phyloP scores from a whole-genome alignment of 1,284 basidiomycete genomes.

The Cystobasidium sp. region DNA sequence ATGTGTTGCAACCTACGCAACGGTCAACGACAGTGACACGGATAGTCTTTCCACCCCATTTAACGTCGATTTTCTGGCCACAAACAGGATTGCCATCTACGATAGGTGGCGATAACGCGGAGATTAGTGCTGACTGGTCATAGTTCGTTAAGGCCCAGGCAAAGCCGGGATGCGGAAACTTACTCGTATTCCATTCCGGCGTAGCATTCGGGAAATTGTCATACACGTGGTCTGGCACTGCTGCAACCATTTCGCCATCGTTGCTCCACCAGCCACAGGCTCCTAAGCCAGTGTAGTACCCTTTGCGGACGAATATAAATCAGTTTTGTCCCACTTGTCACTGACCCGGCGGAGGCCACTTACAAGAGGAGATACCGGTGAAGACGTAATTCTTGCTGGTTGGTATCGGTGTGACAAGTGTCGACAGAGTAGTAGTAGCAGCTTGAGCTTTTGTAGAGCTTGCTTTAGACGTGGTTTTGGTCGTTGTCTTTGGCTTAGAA shows the following conservation, averaged over 20 bases:
- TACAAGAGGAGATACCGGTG: conserved; percentile 31
- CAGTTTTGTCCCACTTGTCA: not conserved
- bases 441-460: conserved; percentile 3
- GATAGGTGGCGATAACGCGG: not conserved
- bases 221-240: conserved; percentile 66
- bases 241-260: conserved; percentile 65
- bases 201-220: conserved; percentile 63
- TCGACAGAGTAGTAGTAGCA: conserved; percentile 20
- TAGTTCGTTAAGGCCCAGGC: not conserved
- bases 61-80: conserved; percentile 60
- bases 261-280: conserved; percentile 70
- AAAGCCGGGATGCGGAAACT: conserved; percentile 59
- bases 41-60: conserved; percentile 63
- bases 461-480: conserved; percentile 16
- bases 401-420: conserved; percentile 26
- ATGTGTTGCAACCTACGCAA: conserved; percentile 64
- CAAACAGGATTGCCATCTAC: conserved; percentile 69
- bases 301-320: not conserved
- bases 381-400: conserved; percentile 24
- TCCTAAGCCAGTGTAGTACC: conserved; percentile 66
- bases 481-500: conserved; percentile 7
- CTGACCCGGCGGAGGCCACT: not conserved
- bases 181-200: conserved; percentile 52
- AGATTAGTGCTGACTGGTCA: not conserved
- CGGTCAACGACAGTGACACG: conserved; percentile 66